Percentiles rank a stretch among this genome's conserved stretches.
Conservation (phyloP, 148 eudicot species). For the Nepenthes mirabilis region DNA sequence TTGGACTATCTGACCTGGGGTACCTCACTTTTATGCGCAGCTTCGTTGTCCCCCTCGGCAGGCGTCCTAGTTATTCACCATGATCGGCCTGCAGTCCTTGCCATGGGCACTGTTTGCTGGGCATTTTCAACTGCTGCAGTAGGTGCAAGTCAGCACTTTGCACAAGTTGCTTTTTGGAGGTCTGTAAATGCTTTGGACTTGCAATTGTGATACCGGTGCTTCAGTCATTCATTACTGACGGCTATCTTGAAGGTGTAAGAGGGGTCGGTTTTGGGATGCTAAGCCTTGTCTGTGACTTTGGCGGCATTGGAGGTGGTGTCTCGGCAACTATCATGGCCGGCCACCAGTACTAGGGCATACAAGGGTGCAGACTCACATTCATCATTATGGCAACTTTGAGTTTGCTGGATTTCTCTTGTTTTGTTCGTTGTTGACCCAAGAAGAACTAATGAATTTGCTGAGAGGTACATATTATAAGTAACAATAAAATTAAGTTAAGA, state of each 20-base stretch:
- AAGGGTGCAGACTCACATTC: slow-evolving; percentile 86
- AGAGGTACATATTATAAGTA: neutral
- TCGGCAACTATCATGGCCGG: slow-evolving; percentile 86
- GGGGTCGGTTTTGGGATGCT: slow-evolving; percentile 82
- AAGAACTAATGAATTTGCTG: slow-evolving; percentile 15
- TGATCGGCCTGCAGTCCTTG: slow-evolving; percentile 83
- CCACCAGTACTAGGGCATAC: slow-evolving; percentile 56
- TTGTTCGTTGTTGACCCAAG: slow-evolving; percentile 69
- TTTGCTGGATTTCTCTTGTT: slow-evolving; percentile 42
- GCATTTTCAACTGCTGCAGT: slow-evolving; percentile 87
- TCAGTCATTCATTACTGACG: slow-evolving; percentile 90
- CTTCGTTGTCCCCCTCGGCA: slow-evolving; percentile 77
- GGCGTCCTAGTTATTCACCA: slow-evolving; percentile 67
- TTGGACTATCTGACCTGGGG: slow-evolving; percentile 84
- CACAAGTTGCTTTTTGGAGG: slow-evolving; percentile 80
- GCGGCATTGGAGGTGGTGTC: slow-evolving; percentile 89
- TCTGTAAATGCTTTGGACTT: slow-evolving; percentile 83
- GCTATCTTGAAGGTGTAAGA: slow-evolving; percentile 60
- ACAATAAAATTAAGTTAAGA: no score
- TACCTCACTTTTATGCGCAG: slow-evolving; percentile 72
- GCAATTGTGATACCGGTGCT: slow-evolving; percentile 93
- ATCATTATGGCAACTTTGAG: slow-evolving; percentile 63
- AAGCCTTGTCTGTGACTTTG: slow-evolving; percentile 63
- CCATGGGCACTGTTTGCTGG: slow-evolving; percentile 81
- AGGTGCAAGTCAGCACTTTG: slow-evolving; percentile 57